Percentiles rank a stretch among this genome's conserved stretches.
phyloP scores from a whole-genome alignment of 164 flowering plant species.

The Chimonanthus salicifolius region DNA sequence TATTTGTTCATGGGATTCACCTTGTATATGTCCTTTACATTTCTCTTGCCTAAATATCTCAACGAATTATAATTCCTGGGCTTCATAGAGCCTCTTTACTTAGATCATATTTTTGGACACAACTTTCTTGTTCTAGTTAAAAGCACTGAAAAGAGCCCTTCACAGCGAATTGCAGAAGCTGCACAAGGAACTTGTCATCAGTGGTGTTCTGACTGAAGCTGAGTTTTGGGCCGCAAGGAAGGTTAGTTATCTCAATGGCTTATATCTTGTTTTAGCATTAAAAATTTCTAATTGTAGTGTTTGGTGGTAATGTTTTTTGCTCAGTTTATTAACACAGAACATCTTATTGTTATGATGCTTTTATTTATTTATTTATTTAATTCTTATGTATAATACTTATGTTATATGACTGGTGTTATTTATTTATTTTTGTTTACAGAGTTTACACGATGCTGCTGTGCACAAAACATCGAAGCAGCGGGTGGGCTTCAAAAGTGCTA shows the following conservation, averaged over 20 bases:
- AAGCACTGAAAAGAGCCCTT: constrained; percentile 13
- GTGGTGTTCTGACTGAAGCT: constrained; percentile 72
- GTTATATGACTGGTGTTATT: not conserved
- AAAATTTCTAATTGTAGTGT: not conserved
- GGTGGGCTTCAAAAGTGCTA: constrained; percentile 78
- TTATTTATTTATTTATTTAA: not conserved
- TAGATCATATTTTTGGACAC: not conserved
- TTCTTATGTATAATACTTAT: not conserved
- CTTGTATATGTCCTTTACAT: too few relatives aligned
- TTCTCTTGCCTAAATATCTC: too few relatives aligned
- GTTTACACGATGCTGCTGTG: constrained; percentile 48
- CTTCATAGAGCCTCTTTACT: not conserved
- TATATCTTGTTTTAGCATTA: too few relatives aligned
- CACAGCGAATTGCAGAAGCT: constrained; percentile 89
- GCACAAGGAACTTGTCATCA: constrained; percentile 75
- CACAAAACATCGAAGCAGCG: constrained; percentile 50
- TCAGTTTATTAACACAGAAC: not conserved
- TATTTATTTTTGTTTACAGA: constrained; percentile 46
- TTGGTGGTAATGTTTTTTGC: not conserved
- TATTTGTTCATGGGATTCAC: too few relatives aligned
- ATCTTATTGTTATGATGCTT: not conserved
- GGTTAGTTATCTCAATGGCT: constrained; percentile 29
- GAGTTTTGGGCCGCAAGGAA: constrained; percentile 97
- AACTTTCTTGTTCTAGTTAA: constrained; percentile 7
- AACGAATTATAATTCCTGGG: not conserved